Evolutionary conservation across 140 eudicot genomes (phyloP).

Genomic region (Bidens hawaiensis): DNA sequence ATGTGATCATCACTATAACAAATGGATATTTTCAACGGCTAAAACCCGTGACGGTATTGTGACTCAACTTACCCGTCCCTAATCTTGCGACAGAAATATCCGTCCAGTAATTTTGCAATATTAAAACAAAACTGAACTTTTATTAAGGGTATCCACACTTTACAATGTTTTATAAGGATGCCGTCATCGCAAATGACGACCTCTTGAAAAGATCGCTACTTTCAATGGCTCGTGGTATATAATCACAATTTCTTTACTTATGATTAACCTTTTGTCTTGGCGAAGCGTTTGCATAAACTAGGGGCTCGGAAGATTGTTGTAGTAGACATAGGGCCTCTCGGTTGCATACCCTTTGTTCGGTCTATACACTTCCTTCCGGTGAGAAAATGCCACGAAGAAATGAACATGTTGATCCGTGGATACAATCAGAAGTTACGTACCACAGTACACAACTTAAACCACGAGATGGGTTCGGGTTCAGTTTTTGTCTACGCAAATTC

Average conservation of each 20-base stretch:
- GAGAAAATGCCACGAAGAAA: constrained; percentile 43
- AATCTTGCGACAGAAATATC: too few relatives aligned
- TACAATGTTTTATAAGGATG: too few relatives aligned
- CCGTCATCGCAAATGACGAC: too few relatives aligned
- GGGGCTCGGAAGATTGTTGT: constrained; percentile 59
- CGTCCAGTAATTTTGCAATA: too few relatives aligned
- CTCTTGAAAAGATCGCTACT: too few relatives aligned
- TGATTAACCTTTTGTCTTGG: constrained; percentile 1
- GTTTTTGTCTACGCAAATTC: constrained; percentile 54
- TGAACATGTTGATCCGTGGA: constrained; percentile 41
- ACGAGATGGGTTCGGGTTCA: constrained; percentile 36
- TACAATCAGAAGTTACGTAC: constrained; percentile 44
- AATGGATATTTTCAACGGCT: not conserved
- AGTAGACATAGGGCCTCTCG: constrained; percentile 61
- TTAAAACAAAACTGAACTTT: too few relatives aligned
- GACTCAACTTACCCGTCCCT: too few relatives aligned
- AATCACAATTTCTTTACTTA: not conserved
- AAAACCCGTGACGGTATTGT: too few relatives aligned
- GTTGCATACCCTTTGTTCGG: constrained; percentile 65
- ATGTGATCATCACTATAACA: not conserved
- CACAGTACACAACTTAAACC: constrained; percentile 27
- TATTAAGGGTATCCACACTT: too few relatives aligned
- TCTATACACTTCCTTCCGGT: constrained; percentile 35
- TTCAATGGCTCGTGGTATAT: not conserved
- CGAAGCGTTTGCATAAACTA: constrained; percentile 40